Base-by-base conservation (phyloP, 2,329 filamentous ascomycete genomes). In the Fusarium agapanthi region DNA sequence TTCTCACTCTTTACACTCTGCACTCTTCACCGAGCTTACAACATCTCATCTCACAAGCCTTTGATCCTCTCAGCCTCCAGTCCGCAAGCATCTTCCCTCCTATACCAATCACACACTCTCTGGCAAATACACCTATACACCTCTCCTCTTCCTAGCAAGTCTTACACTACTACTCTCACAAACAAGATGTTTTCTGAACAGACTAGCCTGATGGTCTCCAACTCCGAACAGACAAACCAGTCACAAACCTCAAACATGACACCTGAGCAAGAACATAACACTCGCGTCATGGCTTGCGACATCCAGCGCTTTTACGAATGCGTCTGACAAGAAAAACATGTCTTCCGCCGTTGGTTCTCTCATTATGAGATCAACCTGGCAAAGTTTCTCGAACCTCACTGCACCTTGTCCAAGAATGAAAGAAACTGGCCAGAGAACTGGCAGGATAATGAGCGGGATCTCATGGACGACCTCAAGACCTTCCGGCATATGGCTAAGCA, bases 191-290 rank as follows among this genome's bases (percentile, higher is more conserved):
- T 32, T 16, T 11, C 12, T 5, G 13, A 12, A 26, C 32, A 26
- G 32, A 51, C 47, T 24, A 2, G 22, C 5, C 6, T 24, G 12
- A 16, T 51, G 18, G 32, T 7, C 9, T 3, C 16, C 30, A 35
- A 2, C 32, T 20, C 7, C 3, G 6, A 35, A 0, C 8, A 35
- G 48, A 26, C 3, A 4, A 34, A 26, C n/a, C n/a, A n/a, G n/a
- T n/a, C n/a, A n/a, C n/a, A n/a, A n/a, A n/a, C n/a, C n/a, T n/a
- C 3, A 4, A 34, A 26, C 32, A 53, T 53, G 18, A 53, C 32
- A 5, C 10, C 48, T 2, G 24, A 37, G 32, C 3, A 37, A 13
- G 32, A 53, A 8, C 32, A 2, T 3, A 37, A 26, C 5, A 53
- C 34, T 28, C 32, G 50, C 14, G 8, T 37, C 34, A 53, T 53